phyloP scores from a whole-genome alignment of 495 filamentous ascomycete genomes.

The Daldinia grandis region DNA sequence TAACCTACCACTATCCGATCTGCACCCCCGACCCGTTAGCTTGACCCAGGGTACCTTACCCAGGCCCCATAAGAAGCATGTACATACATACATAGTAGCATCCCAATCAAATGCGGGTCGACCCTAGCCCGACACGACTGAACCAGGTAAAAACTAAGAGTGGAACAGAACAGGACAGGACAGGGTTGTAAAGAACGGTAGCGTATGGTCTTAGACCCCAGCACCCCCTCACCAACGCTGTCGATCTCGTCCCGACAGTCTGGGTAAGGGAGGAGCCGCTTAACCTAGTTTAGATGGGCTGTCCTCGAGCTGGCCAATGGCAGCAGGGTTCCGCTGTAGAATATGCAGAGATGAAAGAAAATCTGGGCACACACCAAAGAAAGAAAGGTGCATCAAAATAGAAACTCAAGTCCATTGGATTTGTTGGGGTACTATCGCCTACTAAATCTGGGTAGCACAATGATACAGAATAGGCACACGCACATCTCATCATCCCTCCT shows the following conservation, averaged over 20 bases:
- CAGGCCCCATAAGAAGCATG: too few relatives aligned
- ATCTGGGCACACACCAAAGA: background rate
- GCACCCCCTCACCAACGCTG: conserved; percentile 20
- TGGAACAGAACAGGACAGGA: background rate
- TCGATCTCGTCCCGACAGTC: conserved; percentile 29
- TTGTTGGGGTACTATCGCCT: conserved; percentile 15
- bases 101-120: background rate
- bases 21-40: background rate
- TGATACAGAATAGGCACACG: conserved; percentile 20
- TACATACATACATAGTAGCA: too few relatives aligned
- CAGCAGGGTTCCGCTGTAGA: background rate
- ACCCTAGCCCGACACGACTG: background rate
- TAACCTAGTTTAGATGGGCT: conserved; percentile 14
- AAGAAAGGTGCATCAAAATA: conserved; percentile 20
- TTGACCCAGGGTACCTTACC: too few relatives aligned
- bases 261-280: conserved; percentile 31
- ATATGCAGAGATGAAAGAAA: conserved; percentile 10
- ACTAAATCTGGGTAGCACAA: conserved; percentile 22
- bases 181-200: background rate
- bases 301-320: conserved; percentile 18
- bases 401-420: conserved; percentile 7
- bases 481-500: conserved; percentile 13
- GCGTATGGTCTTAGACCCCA: background rate
- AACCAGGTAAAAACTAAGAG: background rate
- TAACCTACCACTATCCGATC: background rate